Conservation (phyloP, 2,329 filamentous ascomycete species). For the Nemania sp. region DNA sequence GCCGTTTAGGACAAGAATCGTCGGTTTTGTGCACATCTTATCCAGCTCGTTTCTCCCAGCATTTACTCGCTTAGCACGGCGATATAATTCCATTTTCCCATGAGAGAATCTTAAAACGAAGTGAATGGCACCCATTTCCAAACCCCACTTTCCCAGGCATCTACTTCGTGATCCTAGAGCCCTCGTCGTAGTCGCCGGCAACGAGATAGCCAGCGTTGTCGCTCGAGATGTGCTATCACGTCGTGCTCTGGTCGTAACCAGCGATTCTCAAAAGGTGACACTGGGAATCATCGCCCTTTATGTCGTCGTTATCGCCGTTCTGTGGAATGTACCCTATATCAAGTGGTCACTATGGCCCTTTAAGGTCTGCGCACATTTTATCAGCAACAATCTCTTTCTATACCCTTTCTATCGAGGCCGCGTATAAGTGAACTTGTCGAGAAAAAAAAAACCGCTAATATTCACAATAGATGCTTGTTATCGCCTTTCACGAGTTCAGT, state of each 20-base stretch:
- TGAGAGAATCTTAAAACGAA: neutral
- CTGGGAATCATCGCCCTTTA: slow-evolving; percentile 73
- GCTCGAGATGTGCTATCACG: slow-evolving; percentile 44
- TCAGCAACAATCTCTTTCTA: neutral
- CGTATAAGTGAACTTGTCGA: neutral
- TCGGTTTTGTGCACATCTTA: neutral
- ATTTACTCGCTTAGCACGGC: neutral
- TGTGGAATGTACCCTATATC: slow-evolving; percentile 82
- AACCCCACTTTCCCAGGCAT: slow-evolving; percentile 30
- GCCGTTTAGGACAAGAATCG: neutral
- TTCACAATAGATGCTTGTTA: slow-evolving; percentile 71
- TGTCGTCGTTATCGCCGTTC: slow-evolving; percentile 72
- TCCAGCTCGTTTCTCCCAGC: too few relatives aligned
- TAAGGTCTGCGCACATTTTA: slow-evolving; percentile 58
- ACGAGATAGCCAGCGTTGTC: slow-evolving; percentile 34
- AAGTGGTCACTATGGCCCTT: slow-evolving; percentile 78
- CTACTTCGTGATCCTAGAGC: slow-evolving; percentile 36
- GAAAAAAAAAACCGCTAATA: slow-evolving; percentile 18
- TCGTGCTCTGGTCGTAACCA: slow-evolving; percentile 62
- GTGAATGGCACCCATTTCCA: slow-evolving; percentile 37
- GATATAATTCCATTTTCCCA: slow-evolving; percentile 1
- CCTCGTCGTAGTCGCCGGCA: slow-evolving; percentile 35
- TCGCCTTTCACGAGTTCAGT: slow-evolving; percentile 81
- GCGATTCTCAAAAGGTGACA: slow-evolving; percentile 71
- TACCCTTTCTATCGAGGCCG: neutral